Evolutionary conservation across 164 flowering plant genomes (phyloP), one percentile per base, ranked within the genome.

Genomic region (Buxus sempervirens): DNA sequence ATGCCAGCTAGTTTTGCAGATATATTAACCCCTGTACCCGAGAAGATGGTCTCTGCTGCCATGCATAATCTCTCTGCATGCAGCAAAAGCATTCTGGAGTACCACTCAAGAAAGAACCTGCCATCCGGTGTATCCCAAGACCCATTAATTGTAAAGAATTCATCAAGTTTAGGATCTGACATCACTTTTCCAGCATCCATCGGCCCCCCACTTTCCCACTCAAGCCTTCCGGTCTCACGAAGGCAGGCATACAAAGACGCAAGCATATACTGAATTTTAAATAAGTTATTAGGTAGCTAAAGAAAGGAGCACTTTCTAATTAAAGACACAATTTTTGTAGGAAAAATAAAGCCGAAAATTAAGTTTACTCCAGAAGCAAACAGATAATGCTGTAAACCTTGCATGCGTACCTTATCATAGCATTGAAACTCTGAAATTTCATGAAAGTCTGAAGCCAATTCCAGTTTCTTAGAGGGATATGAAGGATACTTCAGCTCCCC

Each of bases 401-500:
- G 62, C 54, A 41, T 67, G 28, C 67, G 10, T 75, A 86, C 89
- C 90, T 88, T 86, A 72, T 90, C 96, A 81, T 83, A 86, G 79
- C 90, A 88, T 58, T 87, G 94, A 60, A 89, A 90, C 72, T 86
- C 92, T 54, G 92, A 89, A 73, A 86, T 76, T 59, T 79, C 91
- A 67, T 70, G 78, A 9, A 75, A 36, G 22, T 70, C 73, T 83
- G 82, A 78, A 55, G 76, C 69, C 78, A 83, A 62, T 16, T 78
- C 55, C 15, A 78, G 77, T 72, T 80, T 82, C 26, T 75, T 74
- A 32, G 80, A 62, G 58, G 85, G 86, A 73, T 70, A 73, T 25
- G 83, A 88, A 45, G 97, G 97, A 63, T 87, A 91, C 72, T 90
- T 80, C 53, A 91, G 73, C 72, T 91, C 97, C 67, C 97, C 94